A percentile compares a stretch with the other conserved stretches of the same genome.
phyloP scores from a whole-genome alignment of 2,329 filamentous ascomycete genomes.

The Colletotrichum sublineola region DNA sequence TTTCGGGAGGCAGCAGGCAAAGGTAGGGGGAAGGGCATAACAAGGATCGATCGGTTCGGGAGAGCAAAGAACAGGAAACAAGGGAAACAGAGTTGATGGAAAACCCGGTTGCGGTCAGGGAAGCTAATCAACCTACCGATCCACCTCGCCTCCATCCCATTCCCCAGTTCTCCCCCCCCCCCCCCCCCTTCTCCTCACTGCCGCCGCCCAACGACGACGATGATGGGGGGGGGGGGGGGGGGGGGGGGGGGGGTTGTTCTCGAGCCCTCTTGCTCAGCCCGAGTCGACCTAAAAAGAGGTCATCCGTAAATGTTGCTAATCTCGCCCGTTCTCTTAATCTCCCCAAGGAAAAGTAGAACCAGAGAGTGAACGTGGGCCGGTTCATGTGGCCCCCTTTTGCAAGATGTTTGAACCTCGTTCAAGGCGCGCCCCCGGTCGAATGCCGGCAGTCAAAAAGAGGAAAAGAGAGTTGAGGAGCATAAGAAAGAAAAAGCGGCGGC shows the following conservation, averaged over 20 bases:
- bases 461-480: neutral
- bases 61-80: neutral
- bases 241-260: no score
- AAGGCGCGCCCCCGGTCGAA: no score
- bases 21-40: no score
- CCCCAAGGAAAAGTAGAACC: neutral
- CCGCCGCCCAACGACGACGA: no score
- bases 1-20: neutral
- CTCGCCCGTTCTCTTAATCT: neutral
- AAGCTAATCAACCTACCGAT: neutral
- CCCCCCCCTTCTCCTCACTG: no score
- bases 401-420: neutral
- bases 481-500: neutral
- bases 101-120: neutral
- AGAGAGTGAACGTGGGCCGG: neutral
- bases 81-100: neutral
- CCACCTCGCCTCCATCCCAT: no score
- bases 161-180: no score
- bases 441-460: neutral
- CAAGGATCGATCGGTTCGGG: neutral
- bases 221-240: no score
- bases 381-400: neutral
- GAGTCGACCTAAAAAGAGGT: neutral
- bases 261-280: no score
- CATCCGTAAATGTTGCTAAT: neutral